Evolutionary conservation across 306 rosid genomes (phyloP).

Genomic region (Carpinus fangiana): DNA sequence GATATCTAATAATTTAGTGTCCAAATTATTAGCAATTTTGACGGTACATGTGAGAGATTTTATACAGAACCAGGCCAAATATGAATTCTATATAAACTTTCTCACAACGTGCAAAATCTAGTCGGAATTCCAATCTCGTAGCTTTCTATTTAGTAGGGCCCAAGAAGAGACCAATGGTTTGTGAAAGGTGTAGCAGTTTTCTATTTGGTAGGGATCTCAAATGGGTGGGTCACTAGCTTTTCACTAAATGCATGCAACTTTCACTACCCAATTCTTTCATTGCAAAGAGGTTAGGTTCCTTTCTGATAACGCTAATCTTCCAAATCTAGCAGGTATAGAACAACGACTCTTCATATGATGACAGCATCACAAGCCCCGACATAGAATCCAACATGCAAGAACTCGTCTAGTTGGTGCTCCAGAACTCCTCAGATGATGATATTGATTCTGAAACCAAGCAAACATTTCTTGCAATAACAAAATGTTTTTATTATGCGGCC

Average conservation of each 20-base stretch:
- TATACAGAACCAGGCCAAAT: too few species aligned
- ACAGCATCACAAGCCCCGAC: slow-evolving; percentile 27
- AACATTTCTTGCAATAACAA: slow-evolving; percentile 63
- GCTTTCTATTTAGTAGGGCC: too few species aligned
- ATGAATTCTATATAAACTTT: too few species aligned
- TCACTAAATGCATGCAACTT: background rate
- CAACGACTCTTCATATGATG: slow-evolving; percentile 11
- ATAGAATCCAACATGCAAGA: slow-evolving; percentile 75
- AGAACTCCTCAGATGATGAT: slow-evolving; percentile 39
- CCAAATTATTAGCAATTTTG: too few species aligned
- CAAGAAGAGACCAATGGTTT: too few species aligned
- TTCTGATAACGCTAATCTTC: background rate
- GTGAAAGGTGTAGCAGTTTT: too few species aligned
- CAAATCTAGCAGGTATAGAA: slow-evolving; percentile 33
- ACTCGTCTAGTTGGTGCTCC: slow-evolving; percentile 59
- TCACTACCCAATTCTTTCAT: background rate
- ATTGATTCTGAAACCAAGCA: slow-evolving; percentile 60
- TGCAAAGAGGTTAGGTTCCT: background rate
- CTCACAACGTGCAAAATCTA: too few species aligned
- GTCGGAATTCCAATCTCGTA: too few species aligned
- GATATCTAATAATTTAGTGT: too few species aligned
- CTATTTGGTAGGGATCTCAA: too few species aligned
- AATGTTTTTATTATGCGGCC: slow-evolving; percentile 69
- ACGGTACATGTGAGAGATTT: too few species aligned
- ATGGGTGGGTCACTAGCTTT: too few species aligned